Base-by-base conservation (phyloP, 306 rosid genomes). In the Erythrophleum fordii region DNA sequence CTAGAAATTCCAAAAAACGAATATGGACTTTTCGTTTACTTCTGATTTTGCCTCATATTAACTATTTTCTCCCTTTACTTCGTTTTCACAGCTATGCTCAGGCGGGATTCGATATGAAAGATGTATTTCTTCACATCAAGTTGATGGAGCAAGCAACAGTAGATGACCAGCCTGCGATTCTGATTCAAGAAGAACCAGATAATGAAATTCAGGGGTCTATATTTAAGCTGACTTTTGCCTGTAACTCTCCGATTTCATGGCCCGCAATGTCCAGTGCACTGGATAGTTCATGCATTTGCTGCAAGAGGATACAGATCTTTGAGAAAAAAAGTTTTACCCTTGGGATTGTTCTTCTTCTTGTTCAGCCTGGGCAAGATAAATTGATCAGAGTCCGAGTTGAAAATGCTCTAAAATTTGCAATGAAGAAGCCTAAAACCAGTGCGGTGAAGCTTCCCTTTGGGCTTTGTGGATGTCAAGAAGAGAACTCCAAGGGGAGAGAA, bases 401-500 rank as follows among this genome's bases (percentile, higher is more conserved):
- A 72, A 87, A 71, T 79, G 96, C 99, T 29, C 79, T 95, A 61
- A 91, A 84, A 68, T 91, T 79, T 23, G 92, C 98, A 11, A 55
- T 87, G 61, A 95, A 88, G 90, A 95, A 89, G 86, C 89, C 94
- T 0, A 93, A 89, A 81, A 77, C 75, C 11, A 81, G 86, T 52
- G 3, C 92, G 10, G 94, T 93, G 85, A 93, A 93, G 92, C 97
- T 95, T 10, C 86, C 99, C 0, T 95, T 95, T 73, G 97, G 99
- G 48, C 89, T 95, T 51, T 95, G 99, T 77, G 99, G 99, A 44
- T 93, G 99, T 78, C 99, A 95, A 69, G 99, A 95, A 72, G 98
- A 91, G 85, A 90, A 88, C 81, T 83, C 86, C 23, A 89, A 53
- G 37, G 94, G 92, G 78, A 89, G 92, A 85, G 99, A 89, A 58